Base-by-base conservation (phyloP, 1,284 basidiomycete genomes). In the Retiboletus fuscus region DNA sequence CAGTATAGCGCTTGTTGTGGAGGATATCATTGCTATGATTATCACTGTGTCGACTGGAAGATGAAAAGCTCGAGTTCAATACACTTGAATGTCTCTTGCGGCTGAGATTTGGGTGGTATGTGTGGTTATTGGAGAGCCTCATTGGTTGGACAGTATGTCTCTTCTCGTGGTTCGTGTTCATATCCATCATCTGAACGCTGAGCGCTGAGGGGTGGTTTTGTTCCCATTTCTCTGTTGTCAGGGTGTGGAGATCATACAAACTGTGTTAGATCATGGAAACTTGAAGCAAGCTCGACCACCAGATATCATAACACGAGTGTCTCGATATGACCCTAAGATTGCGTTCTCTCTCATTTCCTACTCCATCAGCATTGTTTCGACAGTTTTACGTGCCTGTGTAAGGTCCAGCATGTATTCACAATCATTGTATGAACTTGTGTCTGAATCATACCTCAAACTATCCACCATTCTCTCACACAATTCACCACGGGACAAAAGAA, bases 191-290 rank as follows among this genome's bases (percentile, higher is more conserved):
- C 51, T 39, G 39, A 43, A 53, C n/a, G 47, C 65, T 58, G 61
- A 66, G 26, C 22, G n/a, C n/a, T n/a, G n/a, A n/a, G n/a, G n/a
- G 13, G 16, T 20, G 47, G 39, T 26, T 8, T 0, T 39, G 15
- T 46, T 43, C n/a, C 6, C 6, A 34, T 28, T 16, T 20, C 41
- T 51, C 24, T 28, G 24, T 68, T 3, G 10, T 18, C 65, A 96
- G 95, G 94, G 89, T 10, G 88, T 90, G 61, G 89, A 93, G 68
- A 90, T 97, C 70, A 85, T 97, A 24, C 90, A 92, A 74, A 83
- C 91, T 43, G 85, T 98, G 51, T 84, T 97, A 66, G 90, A 96
- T 77, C 93, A 96, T 78, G 96, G 96, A 57, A 97, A n/a, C n/a
- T n/a, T n/a, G n/a, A n/a, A 97, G 82, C 88, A n/a, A n/a, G n/a